These are phyloP conservation scores for Yamadazyma diospyri DNA, from an alignment of 1,139 yeast species.

Conservation along the genomic window DNA sequence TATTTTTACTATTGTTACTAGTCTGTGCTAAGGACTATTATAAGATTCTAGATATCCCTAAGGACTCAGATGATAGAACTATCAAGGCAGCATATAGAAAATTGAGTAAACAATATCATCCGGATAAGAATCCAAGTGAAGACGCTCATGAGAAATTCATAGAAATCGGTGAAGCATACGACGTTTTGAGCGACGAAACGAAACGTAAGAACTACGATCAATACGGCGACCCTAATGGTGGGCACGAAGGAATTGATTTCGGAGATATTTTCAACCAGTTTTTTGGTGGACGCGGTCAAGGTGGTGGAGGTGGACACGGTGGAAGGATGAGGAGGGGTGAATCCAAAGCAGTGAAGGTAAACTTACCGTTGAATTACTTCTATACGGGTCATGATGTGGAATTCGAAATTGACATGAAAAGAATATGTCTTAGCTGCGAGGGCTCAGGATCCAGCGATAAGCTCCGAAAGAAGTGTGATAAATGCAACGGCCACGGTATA, in stretches of 20 bases:
- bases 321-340: constrained; percentile 57
- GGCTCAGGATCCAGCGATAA: constrained; percentile 89
- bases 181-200: constrained; percentile 72
- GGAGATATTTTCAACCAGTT: constrained; percentile 71
- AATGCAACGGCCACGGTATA: constrained; percentile 76
- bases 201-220: constrained; percentile 71
- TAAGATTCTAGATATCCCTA: constrained; percentile 60
- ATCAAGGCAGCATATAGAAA: constrained; percentile 85
- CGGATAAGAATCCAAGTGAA: constrained; percentile 86
- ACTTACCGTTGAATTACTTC: constrained; percentile 59
- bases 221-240: constrained; percentile 75
- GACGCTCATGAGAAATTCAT: constrained; percentile 83
- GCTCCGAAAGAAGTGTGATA: constrained; percentile 54
- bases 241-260: constrained; percentile 49
- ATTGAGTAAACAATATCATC: constrained; percentile 85
- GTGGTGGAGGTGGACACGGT: constrained; percentile 39
- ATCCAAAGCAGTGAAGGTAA: constrained; percentile 55
- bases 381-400: constrained; percentile 64
- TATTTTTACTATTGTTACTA: constrained; percentile 9
- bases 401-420: constrained; percentile 66
- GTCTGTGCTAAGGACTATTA: constrained; percentile 27
- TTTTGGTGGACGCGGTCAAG: constrained; percentile 58
- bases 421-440: constrained; percentile 69
- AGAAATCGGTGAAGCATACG: constrained; percentile 93
- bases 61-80: constrained; percentile 71